Percentiles rank a stretch among this genome's conserved stretches.
These are phyloP conservation scores for Orobanche coerulescens DNA, from an alignment of 257 asterid species.

Conservation along the genomic window DNA sequence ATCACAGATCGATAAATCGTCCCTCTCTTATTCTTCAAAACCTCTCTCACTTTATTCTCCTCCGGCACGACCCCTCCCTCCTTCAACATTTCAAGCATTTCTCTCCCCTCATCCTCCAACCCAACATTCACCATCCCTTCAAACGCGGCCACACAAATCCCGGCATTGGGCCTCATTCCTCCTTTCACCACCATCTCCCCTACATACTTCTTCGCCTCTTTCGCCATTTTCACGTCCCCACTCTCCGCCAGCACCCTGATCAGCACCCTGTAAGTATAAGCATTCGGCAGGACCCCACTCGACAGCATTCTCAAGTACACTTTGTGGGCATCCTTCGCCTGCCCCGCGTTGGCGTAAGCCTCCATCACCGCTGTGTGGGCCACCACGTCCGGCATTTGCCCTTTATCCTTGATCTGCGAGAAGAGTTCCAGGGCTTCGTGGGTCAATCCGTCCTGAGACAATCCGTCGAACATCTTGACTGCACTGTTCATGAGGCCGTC, in stretches of 20 bases:
- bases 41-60: slow-evolving; percentile 48
- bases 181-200: slow-evolving; percentile 71
- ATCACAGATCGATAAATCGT: slow-evolving; percentile 10
- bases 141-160: slow-evolving; percentile 34
- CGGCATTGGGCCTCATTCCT: slow-evolving; percentile 56
- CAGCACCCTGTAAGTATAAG: slow-evolving; percentile 51
- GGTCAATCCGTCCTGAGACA: slow-evolving; percentile 82
- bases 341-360: slow-evolving; percentile 66
- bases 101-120: slow-evolving; percentile 44
- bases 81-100: slow-evolving; percentile 57
- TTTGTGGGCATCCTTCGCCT: slow-evolving; percentile 58
- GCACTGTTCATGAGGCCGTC: slow-evolving; percentile 71
- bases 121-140: slow-evolving; percentile 52
- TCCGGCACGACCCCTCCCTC: slow-evolving; percentile 48
- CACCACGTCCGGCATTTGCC: slow-evolving; percentile 71
- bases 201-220: slow-evolving; percentile 48
- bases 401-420: slow-evolving; percentile 62
- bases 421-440: slow-evolving; percentile 81
- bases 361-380: slow-evolving; percentile 87
- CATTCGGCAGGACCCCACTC: slow-evolving; percentile 68
- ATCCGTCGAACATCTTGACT: slow-evolving; percentile 95
- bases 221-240: slow-evolving; percentile 50
- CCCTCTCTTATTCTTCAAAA: slow-evolving; percentile 33
- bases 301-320: slow-evolving; percentile 63
- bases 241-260: slow-evolving; percentile 46